A percentile compares a stretch with the other conserved stretches of the same genome.
Conservation (phyloP, 345 rosid species). For the Citrus australasica region DNA sequence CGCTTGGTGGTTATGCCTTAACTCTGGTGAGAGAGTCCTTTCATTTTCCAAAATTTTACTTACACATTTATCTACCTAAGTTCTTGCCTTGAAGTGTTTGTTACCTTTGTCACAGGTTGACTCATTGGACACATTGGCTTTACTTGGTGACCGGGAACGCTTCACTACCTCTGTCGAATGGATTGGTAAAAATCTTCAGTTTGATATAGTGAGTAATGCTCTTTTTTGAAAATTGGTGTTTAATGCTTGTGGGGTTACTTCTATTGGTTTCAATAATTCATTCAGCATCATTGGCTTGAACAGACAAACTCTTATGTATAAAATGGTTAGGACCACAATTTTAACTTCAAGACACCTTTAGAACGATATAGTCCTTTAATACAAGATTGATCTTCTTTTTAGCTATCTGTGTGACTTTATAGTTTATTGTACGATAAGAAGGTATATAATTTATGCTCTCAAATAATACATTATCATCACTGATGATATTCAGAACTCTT, state of each 20-base stretch:
- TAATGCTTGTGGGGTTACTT: slow-evolving; percentile 12
- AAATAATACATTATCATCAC: background rate
- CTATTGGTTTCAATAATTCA: background rate
- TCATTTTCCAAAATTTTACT: background rate
- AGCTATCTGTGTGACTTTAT: background rate
- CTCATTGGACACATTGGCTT: slow-evolving; percentile 84
- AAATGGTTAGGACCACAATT: background rate
- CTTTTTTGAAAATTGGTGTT: slow-evolving; percentile 15
- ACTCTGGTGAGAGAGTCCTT: slow-evolving; percentile 53
- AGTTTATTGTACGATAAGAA: background rate
- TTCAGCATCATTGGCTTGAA: background rate
- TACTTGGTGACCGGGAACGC: slow-evolving; percentile 75
- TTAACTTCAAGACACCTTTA: background rate
- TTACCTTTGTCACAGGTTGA: slow-evolving; percentile 58
- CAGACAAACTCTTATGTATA: background rate
- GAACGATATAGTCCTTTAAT: background rate
- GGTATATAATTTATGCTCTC: background rate
- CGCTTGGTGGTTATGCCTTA: slow-evolving; percentile 94
- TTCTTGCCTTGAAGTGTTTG: slow-evolving; percentile 18
- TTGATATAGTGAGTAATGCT: slow-evolving; percentile 90
- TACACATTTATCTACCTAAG: background rate
- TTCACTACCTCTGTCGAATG: slow-evolving; percentile 86
- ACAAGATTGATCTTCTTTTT: background rate
- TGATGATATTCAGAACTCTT: background rate
- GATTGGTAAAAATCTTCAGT: slow-evolving; percentile 95